Percentiles rank a stretch among this genome's conserved stretches.
phyloP scores from a whole-genome alignment of 1,284 basidiomycete genomes.

The Agroathelia rolfsii region DNA sequence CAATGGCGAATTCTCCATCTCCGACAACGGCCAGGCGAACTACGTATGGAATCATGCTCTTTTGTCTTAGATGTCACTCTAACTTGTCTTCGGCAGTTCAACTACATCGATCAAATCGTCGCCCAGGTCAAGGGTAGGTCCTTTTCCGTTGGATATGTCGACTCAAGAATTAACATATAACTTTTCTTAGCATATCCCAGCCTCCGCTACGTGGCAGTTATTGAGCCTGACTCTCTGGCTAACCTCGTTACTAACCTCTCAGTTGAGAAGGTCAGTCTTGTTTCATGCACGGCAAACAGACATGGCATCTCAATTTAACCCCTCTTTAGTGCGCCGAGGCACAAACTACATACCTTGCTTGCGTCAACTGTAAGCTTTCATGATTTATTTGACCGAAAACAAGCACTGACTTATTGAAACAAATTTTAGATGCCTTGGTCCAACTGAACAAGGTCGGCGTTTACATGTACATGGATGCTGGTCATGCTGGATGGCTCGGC shows the following conservation, averaged over 20 bases:
- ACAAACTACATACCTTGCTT: conserved; percentile 22
- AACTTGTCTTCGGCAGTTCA: too few relatives aligned
- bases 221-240: conserved; percentile 57
- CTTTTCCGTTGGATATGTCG: background rate
- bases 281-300: conserved; percentile 1
- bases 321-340: conserved; percentile 12
- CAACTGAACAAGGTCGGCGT: conserved; percentile 46
- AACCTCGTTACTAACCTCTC: conserved; percentile 50
- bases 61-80: too few relatives aligned
- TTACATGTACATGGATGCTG: conserved; percentile 53
- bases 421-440: conserved; percentile 49
- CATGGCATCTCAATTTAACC: background rate
- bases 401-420: too few relatives aligned
- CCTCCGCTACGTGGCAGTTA: conserved; percentile 51
- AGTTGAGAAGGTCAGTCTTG: conserved; percentile 30
- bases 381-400: too few relatives aligned
- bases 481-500: conserved; percentile 59
- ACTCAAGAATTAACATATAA: conserved; percentile 3
- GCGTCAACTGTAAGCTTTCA: too few relatives aligned
- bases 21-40: conserved; percentile 42
- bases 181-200: conserved; percentile 37
- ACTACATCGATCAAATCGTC: conserved; percentile 53
- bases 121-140: conserved; percentile 42
- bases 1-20: conserved; percentile 54
- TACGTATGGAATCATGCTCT: too few relatives aligned